Evolutionary conservation across 345 rosid genomes (phyloP), one percentile per base, ranked within the genome.

Genomic region (Erodium maritimum): DNA sequence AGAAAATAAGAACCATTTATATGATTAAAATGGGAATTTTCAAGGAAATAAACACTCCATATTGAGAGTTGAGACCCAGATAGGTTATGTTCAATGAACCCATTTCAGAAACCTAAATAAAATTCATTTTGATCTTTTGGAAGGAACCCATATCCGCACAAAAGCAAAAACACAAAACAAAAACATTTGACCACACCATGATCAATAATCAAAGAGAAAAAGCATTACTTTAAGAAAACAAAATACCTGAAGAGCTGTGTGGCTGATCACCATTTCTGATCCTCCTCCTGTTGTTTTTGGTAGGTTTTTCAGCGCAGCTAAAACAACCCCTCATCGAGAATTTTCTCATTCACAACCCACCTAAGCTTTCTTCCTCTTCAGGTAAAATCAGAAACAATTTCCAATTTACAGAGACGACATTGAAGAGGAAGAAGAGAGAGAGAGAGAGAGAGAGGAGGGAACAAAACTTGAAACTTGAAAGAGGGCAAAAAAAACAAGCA

Each of bases 311-410:
- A 63, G 71, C 11, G 59, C 77, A 87, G 54, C 83, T 37, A 67
- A 85, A 83, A 68, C 93, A 88, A 52, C 85, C 88, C 96, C 83
- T 85, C 25, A 62, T 71, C 48, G 4, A 7, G 33, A 25, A 25
- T n/a, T 42, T 19, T 19, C 48, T 19, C 21, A 21, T 18, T 45
- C 19, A 20, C 33, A 12, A 17, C n/a, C n/a, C n/a, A n/a, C 33
- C 33, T 17, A 19, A 19, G 54, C 37, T 8, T 19, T 21, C 63
- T 52, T 24, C 34, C 37, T 54, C 20, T 22, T 10, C 54, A 17
- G 20, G 21, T 52, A 48, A n/a, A 46, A 34, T 34, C 21, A 14
- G 16, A n/a, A 21, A 29, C 52, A 21, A n/a, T 14, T 34, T 59
- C 34, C 8, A 20, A 33, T 46, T 37, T 18, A 33, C 42, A 59